phyloP scores from a whole-genome alignment of 1,284 basidiomycete species.

The Heterobasidion irregulare region DNA sequence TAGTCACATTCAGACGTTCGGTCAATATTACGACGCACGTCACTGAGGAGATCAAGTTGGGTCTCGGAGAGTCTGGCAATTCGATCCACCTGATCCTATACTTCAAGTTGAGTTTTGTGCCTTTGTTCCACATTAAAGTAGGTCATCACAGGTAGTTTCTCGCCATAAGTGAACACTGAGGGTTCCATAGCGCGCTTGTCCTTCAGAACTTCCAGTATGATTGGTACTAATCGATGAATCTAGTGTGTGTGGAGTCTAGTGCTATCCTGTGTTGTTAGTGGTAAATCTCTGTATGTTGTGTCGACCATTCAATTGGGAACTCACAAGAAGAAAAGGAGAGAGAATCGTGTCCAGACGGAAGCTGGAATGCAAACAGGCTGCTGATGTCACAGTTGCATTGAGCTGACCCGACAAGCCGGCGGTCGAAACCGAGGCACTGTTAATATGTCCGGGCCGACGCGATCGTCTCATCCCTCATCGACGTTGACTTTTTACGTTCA shows the following conservation, averaged over 20 bases:
- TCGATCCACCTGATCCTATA: slow-evolving; percentile 50
- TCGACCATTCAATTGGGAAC: too few relatives aligned
- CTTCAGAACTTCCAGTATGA: not conserved
- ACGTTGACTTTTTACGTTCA: too few relatives aligned
- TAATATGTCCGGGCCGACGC: too few relatives aligned
- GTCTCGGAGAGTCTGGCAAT: slow-evolving; percentile 24
- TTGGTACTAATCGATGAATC: not conserved
- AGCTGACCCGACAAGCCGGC: not conserved
- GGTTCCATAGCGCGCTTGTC: not conserved
- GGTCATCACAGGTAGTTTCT: slow-evolving; percentile 2
- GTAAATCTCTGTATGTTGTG: too few relatives aligned
- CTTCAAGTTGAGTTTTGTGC: not conserved
- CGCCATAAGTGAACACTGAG: not conserved
- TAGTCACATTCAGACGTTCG: not conserved
- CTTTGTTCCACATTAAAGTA: slow-evolving; percentile 1
- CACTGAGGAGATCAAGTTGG: slow-evolving; percentile 43
- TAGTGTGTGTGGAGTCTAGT: too few relatives aligned
- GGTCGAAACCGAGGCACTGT: not conserved
- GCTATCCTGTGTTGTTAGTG: too few relatives aligned
- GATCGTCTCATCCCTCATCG: too few relatives aligned
- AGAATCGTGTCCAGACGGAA: too few relatives aligned
- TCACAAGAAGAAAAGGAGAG: too few relatives aligned
- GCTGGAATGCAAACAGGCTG: too few relatives aligned
- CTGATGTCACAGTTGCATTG: too few relatives aligned
- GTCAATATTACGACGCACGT: slow-evolving; percentile 36